Base-by-base conservation (phyloP, 805 yeast genomes). In the Barnettozyma sucrosica region DNA sequence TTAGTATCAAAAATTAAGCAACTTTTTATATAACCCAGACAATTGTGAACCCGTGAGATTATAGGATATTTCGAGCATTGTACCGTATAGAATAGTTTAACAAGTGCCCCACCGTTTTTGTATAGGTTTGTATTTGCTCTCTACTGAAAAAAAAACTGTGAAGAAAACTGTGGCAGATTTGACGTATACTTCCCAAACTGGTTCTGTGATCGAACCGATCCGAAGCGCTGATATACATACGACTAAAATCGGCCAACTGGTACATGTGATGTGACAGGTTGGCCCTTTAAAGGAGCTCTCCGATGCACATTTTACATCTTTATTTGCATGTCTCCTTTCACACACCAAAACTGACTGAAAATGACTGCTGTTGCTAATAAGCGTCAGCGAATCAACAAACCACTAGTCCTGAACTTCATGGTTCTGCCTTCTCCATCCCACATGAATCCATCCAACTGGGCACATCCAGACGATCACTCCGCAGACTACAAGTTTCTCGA, bases 401-500 rank as follows among this genome's bases (percentile, higher is more conserved):
- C 62, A 7, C 42, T 66, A 36, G 63, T 68, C 39, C 46, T 68
- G 46, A 68, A 68, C 56, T 71, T 71, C 32, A 67, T 68, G 49
- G 65, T 64, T 37, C 62, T 67, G 67, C 66, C 54, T 19, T 42
- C 54, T 18, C 54, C 57, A 11, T 49, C 54, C 4, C 52, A 52
- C 23, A 57, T 57, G 49, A 54, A 54, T 46, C 67, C 66, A 34
- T 58, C 64, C 7, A 52, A 61, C 16, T 71, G 74, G 75, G 66
- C 65, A 23, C 69, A 68, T 44, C 74, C 74, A 3, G 55, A 61
- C 3, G 72, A 69, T 51, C 52, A 55, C 42, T 60, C 71, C 2
- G 44, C 30, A 21, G 43, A 40, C 11, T 61, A 60, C 45, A 52
- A 62, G 37, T 57, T 55, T 25, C 57, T 61, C 19, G 54, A 62